Conservation (phyloP, 2,329 filamentous ascomycete genomes). For the Tolypocladium album region DNA sequence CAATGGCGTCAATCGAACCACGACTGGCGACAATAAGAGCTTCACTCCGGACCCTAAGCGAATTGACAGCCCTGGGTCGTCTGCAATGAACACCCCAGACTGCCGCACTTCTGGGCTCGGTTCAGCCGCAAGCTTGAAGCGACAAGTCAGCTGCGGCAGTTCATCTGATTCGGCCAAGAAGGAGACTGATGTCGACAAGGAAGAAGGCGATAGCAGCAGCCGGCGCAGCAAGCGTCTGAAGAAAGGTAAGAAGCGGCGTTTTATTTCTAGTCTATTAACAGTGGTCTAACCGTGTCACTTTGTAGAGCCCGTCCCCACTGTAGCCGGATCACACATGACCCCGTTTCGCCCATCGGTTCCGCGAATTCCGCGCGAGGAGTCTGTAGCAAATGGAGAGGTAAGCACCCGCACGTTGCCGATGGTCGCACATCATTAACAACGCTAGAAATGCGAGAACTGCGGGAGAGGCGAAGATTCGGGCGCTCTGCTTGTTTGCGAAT, state of each 20-base stretch:
- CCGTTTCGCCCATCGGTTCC: constrained; percentile 76
- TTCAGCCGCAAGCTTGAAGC: constrained; percentile 58
- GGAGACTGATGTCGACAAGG: constrained; percentile 36
- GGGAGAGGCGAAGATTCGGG: constrained; percentile 64
- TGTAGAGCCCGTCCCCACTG: constrained; percentile 59
- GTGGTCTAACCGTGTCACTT: constrained; percentile 7
- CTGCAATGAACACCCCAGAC: constrained; percentile 56
- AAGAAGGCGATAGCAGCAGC: constrained; percentile 55
- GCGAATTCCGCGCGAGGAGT: constrained; percentile 47
- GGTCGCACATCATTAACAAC: constrained; percentile 8
- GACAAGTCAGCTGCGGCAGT: constrained; percentile 57
- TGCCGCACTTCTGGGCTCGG: constrained; percentile 44
- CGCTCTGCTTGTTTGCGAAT: constrained; percentile 73
- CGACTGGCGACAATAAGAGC: constrained; percentile 38
- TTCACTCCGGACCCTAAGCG: constrained; percentile 50
- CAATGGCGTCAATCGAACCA: constrained; percentile 52
- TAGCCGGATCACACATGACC: constrained; percentile 95
- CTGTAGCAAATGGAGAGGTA: constrained; percentile 30
- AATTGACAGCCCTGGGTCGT: constrained; percentile 50
- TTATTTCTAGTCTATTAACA: background rate
- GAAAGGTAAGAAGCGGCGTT: constrained; percentile 34
- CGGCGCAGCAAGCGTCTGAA: constrained; percentile 88
- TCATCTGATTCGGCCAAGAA: constrained; percentile 33
- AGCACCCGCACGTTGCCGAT: constrained; percentile 10
- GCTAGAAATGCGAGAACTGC: constrained; percentile 73